Percentiles rank a stretch among this genome's conserved stretches.
Evolutionary conservation across 2,329 filamentous ascomycete genomes (phyloP).

Genomic region (Pyrenochaeta sp.): DNA sequence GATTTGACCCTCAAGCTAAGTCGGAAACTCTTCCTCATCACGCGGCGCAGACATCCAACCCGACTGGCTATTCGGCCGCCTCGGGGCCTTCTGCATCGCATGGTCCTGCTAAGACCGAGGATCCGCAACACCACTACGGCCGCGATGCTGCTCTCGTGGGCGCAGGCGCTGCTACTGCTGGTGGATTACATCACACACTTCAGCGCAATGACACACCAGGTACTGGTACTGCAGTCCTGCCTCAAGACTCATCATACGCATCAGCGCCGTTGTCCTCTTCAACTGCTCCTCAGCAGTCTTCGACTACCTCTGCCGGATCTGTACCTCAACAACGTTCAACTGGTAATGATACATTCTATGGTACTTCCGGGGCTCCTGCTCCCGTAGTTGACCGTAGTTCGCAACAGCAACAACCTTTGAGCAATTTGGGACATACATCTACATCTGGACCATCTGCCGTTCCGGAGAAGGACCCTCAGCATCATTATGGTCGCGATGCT

Average conservation of each 20-base stretch:
- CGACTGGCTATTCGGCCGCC: constrained; percentile 11
- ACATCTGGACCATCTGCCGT: neutral
- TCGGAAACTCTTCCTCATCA: constrained; percentile 10
- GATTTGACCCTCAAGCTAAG: constrained; percentile 27
- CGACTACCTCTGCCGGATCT: constrained; percentile 5
- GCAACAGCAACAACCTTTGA: constrained; percentile 4
- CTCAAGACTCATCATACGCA: neutral
- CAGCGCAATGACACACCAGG: constrained; percentile 13
- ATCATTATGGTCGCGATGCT: constrained; percentile 37
- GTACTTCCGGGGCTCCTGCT: constrained; percentile 17
- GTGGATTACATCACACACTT: constrained; percentile 8
- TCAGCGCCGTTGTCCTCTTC: neutral
- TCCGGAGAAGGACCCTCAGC: constrained; percentile 15
- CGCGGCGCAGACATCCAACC: constrained; percentile 15
- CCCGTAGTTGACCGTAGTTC: constrained; percentile 6
- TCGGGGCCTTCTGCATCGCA: constrained; percentile 16
- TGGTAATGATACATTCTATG: constrained; percentile 14
- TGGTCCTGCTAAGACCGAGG: constrained; percentile 9
- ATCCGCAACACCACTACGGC: constrained; percentile 33
- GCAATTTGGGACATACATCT: neutral
- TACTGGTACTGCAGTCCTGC: constrained; percentile 8
- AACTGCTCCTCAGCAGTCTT: constrained; percentile 3
- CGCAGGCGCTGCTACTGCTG: constrained; percentile 22
- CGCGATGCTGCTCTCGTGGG: constrained; percentile 35
- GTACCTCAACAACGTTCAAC: neutral